Percentiles rank a stretch among this genome's conserved stretches.
phyloP scores from a whole-genome alignment of 768 basidiomycete species.

The Mycena vitilis region DNA sequence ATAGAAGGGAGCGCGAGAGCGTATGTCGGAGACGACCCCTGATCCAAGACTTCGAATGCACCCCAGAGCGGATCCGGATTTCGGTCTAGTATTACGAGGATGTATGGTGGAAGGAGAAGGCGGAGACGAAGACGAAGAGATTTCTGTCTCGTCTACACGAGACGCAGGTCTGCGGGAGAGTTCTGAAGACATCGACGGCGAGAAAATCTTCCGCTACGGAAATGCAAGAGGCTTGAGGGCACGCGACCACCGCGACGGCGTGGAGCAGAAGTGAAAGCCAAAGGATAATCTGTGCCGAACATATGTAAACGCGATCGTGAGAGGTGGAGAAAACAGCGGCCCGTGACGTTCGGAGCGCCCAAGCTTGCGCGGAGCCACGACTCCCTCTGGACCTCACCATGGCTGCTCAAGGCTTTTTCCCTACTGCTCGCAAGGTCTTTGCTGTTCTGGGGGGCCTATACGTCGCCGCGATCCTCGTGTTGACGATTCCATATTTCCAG shows the following conservation, averaged over 20 bases:
- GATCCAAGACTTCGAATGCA: slow-evolving; percentile 53
- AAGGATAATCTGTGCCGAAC: neutral
- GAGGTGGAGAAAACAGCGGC: neutral
- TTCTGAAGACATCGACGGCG: slow-evolving; percentile 25
- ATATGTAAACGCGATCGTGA: neutral
- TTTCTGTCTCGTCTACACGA: neutral
- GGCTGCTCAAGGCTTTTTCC: slow-evolving; percentile 17
- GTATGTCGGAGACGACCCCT: slow-evolving; percentile 80
- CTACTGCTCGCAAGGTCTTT: slow-evolving; percentile 47
- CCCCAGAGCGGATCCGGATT: slow-evolving; percentile 13
- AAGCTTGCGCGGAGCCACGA: neutral
- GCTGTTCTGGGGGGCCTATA: slow-evolving; percentile 65
- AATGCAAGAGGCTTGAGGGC: neutral
- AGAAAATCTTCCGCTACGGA: neutral
- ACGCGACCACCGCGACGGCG: too few species aligned
- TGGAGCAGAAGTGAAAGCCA: neutral
- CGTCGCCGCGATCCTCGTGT: slow-evolving; percentile 59
- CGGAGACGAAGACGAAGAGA: slow-evolving; percentile 11
- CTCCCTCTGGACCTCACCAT: neutral
- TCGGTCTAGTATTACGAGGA: slow-evolving; percentile 22
- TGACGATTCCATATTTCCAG: slow-evolving; percentile 75
- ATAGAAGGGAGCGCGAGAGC: slow-evolving; percentile 82
- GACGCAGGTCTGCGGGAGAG: slow-evolving; percentile 26
- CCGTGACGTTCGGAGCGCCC: neutral
- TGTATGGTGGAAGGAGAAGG: slow-evolving; percentile 27